Percentiles rank a stretch among this genome's conserved stretches.
These are phyloP conservation scores for Rhodotorula mucilaginosa DNA, from an alignment of 1,284 basidiomycete species.

Conservation along the genomic window DNA sequence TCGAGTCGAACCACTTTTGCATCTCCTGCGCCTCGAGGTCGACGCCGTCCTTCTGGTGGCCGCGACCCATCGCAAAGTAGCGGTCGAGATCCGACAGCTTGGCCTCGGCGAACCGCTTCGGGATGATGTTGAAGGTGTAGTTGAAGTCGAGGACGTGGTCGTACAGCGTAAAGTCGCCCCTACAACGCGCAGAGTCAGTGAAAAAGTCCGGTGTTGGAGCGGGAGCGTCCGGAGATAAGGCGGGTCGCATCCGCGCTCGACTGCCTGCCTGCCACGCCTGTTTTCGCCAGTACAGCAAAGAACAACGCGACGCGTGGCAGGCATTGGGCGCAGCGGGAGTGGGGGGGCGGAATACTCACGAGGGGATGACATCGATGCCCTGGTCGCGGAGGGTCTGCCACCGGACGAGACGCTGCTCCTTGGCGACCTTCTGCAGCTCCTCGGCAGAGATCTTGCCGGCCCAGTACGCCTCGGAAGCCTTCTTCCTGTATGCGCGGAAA, in stretches of 20 bases:
- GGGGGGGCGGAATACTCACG: conserved; percentile 56
- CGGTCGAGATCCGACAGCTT: conserved; percentile 87
- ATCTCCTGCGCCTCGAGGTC: conserved; percentile 55
- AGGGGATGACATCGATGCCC: conserved; percentile 89
- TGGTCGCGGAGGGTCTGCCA: conserved; percentile 85
- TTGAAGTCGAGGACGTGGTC: conserved; percentile 99
- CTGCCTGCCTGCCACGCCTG: too few relatives aligned
- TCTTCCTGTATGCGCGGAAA: conserved; percentile 65
- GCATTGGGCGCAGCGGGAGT: too few relatives aligned
- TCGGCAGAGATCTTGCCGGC: conserved; percentile 84
- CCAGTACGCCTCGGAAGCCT: conserved; percentile 96
- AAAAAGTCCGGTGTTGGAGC: not conserved
- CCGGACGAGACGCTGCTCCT: conserved; percentile 83
- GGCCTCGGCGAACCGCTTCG: conserved; percentile 86
- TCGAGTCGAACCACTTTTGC: conserved; percentile 83
- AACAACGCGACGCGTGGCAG: too few relatives aligned
- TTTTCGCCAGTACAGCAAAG: too few relatives aligned
- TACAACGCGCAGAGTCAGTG: conserved; percentile 47
- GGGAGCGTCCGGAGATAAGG: too few relatives aligned
- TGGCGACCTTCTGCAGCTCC: conserved; percentile 83
- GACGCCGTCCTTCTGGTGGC: conserved; percentile 85
- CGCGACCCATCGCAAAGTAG: conserved; percentile 99
- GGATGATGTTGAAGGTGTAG: conserved; percentile 93
- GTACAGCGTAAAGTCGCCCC: conserved; percentile 97
- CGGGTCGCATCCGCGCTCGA: too few relatives aligned